A percentile compares a stretch with the other conserved stretches of the same genome.
These are phyloP conservation scores for Combretum micranthum DNA, from an alignment of 345 rosid genomes.

Conservation along the genomic window DNA sequence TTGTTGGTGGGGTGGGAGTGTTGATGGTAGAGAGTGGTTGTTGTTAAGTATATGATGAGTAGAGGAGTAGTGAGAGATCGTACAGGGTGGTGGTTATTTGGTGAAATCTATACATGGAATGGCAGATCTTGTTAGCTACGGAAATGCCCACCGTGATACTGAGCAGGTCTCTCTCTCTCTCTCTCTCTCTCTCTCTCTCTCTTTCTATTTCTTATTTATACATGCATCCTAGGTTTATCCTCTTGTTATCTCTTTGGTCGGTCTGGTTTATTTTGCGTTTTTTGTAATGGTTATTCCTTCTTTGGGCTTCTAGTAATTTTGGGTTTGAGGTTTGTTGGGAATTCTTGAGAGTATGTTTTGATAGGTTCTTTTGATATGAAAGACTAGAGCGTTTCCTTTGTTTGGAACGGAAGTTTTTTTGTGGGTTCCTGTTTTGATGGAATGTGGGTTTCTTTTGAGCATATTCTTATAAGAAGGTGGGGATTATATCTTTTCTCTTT, in stretches of 20 bases:
- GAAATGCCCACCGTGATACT: constrained; percentile 74
- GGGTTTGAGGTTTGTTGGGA: too few species aligned
- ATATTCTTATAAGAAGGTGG: too few species aligned
- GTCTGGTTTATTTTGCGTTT: too few species aligned
- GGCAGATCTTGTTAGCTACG: constrained; percentile 97
- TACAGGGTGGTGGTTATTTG: constrained; percentile 59
- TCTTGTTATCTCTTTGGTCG: background rate
- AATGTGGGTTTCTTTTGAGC: background rate
- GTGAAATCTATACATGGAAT: constrained; percentile 88
- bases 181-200: constrained; percentile 1
- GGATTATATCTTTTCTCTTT: too few species aligned
- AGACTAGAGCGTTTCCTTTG: too few species aligned
- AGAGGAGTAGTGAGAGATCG: constrained; percentile 83
- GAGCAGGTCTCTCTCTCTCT: constrained; percentile 49
- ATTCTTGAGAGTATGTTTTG: too few species aligned
- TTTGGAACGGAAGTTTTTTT: too few species aligned
- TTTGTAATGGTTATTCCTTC: too few species aligned
- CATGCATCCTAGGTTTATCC: background rate
- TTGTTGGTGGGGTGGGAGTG: constrained; percentile 8
- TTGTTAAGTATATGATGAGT: constrained; percentile 61
- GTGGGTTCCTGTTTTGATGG: too few species aligned
- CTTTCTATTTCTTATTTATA: background rate
- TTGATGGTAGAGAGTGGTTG: constrained; percentile 27
- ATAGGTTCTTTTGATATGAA: too few species aligned
- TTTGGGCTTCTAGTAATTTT: too few species aligned